phyloP scores from a whole-genome alignment of 805 yeast species.

The Yarrowia phangngaensis region DNA sequence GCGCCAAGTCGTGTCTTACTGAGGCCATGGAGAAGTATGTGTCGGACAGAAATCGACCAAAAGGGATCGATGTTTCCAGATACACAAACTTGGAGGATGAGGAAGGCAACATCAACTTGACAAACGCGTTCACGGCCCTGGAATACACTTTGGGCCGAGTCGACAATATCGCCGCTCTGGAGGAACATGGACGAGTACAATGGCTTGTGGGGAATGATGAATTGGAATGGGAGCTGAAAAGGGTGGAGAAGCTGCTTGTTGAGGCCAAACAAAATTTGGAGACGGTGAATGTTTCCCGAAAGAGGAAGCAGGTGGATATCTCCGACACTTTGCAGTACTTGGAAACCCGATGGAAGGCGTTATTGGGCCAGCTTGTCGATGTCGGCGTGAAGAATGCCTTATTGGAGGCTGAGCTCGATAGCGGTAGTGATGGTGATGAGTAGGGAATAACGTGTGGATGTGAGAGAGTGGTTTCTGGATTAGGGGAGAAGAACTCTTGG shows the following conservation, averaged over 20 bases:
- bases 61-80: constrained; percentile 34
- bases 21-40: constrained; percentile 25
- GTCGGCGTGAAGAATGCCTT: constrained; percentile 16
- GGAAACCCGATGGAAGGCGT: constrained; percentile 23
- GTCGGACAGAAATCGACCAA: constrained; percentile 1
- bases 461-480: not conserved
- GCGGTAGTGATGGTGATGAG: not conserved
- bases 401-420: constrained; percentile 11
- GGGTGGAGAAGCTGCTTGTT: constrained; percentile 31
- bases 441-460: constrained; percentile 5
- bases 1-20: not conserved
- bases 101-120: constrained; percentile 28
- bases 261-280: not conserved
- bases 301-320: constrained; percentile 7
- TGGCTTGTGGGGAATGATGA: constrained; percentile 38
- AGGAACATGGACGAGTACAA: constrained; percentile 36
- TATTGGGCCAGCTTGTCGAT: constrained; percentile 13
- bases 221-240: constrained; percentile 32
- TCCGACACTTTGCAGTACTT: constrained; percentile 11
- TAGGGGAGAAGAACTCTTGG: not conserved
- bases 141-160: constrained; percentile 33
- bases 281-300: not conserved
- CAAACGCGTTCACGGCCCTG: constrained; percentile 33
- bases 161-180: constrained; percentile 35
- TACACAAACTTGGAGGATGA: constrained; percentile 33